Evolutionary conservation across 1,139 yeast species (phyloP), one percentile per base, ranked within the genome.

Genomic region (Geotrichum fermentans): DNA sequence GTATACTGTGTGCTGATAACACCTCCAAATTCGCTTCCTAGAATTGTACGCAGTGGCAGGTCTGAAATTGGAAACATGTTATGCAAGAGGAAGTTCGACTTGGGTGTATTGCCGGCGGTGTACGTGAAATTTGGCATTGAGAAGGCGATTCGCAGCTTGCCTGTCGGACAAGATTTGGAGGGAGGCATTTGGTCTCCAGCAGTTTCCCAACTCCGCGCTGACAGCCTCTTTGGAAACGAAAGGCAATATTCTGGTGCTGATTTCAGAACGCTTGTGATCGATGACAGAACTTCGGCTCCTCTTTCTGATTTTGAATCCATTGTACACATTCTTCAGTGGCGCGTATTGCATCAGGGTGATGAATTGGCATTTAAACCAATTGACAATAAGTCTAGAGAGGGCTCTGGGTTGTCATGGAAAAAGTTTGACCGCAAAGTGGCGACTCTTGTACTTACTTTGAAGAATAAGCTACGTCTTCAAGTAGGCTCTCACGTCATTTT

Each of bases 51-150:
- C 59, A 82, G 88, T 65, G 96, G 96, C 7, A 82, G 95, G 11
- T 73, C 84, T 30, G 98, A 94, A 60, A 85, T 92, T 56, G 97
- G 98, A 1, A 92, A 90, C 58, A 87, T 90, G 82, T 74, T 94
- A 45, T 90, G 96, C 58, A 88, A 90, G 55, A 80, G 86, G 58
- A 76, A 80, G 56, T 89, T 89, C 61, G 73, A 83, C 43, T 84
- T 81, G 57, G 97, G 97, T 1, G 73, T 78, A 10, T 69, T 92
- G 28, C 76, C 79, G 29, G 84, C 95, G 0, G 83, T 80, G 36
- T 90, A 79, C 66, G 90, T 89, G 45, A 88, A 87, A 61, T 92
- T 90, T 62, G 83, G 83, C 52, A 77, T 84, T 26, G 73, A 78
- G 36, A 75, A 78, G 50, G 81, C 92, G 0, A 72, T 87, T 16